A percentile compares a stretch with the other conserved stretches of the same genome.
Conservation (phyloP, 495 filamentous ascomycete genomes). For the Aspergillus bridgeri region DNA sequence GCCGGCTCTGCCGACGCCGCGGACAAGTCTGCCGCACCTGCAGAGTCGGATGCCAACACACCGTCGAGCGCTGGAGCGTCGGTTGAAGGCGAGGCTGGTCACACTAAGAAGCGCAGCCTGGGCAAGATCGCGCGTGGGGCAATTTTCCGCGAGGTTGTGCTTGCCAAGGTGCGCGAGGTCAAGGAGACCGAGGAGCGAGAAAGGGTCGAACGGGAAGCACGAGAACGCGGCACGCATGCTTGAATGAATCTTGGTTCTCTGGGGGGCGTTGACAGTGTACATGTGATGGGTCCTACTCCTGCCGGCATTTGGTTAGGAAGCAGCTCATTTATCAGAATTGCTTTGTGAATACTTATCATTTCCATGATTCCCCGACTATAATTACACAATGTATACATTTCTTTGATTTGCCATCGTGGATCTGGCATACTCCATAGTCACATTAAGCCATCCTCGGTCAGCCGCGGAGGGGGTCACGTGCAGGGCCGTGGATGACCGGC, state of each 20-base stretch:
- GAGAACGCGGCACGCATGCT: constrained; percentile 35
- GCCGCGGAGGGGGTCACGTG: neutral
- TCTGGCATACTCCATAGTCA: no score
- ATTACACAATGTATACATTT: constrained; percentile 8
- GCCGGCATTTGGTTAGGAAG: constrained; percentile 4
- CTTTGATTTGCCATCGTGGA: no score
- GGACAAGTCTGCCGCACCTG: constrained; percentile 7
- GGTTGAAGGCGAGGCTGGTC: constrained; percentile 18
- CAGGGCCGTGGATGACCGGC: no score
- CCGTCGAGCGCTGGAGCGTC: constrained; percentile 11
- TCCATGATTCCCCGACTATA: constrained; percentile 28
- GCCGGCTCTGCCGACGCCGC: constrained; percentile 18
- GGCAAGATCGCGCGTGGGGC: constrained; percentile 78
- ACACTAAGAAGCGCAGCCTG: constrained; percentile 61
- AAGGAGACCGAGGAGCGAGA: constrained; percentile 79
- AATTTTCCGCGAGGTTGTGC: constrained; percentile 95
- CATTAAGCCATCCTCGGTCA: no score
- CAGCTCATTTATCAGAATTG: constrained; percentile 12
- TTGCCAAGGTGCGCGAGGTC: constrained; percentile 92
- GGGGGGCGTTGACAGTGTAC: neutral
- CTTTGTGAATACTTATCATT: constrained; percentile 19
- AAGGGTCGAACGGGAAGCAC: constrained; percentile 55
- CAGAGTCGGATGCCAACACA: neutral
- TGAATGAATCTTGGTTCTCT: constrained; percentile 15
- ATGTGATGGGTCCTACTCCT: constrained; percentile 10